phyloP scores from a whole-genome alignment of 768 basidiomycete species.

The Mycena sanguinolenta region DNA sequence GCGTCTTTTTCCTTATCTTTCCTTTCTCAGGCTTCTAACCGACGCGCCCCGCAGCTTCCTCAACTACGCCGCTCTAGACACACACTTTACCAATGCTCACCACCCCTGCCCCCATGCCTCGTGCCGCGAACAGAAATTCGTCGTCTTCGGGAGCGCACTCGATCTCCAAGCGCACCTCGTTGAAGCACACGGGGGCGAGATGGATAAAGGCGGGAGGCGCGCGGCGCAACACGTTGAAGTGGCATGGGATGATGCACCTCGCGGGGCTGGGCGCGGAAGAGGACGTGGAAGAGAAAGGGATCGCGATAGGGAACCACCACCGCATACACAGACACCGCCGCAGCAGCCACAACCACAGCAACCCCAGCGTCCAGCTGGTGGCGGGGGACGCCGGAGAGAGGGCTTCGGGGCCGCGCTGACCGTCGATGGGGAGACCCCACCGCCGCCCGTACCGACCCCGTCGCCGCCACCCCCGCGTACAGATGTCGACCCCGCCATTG shows the following conservation, averaged over 20 bases:
- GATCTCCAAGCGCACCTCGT: conserved; percentile 95
- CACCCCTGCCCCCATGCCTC: conserved; percentile 79
- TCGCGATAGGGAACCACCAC: conserved; percentile 42
- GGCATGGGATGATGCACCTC: conserved; percentile 73
- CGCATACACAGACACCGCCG: conserved; percentile 42
- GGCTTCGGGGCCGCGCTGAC: conserved; percentile 76
- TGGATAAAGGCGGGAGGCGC: conserved; percentile 77
- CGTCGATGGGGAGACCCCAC: conserved; percentile 45
- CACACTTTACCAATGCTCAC: conserved; percentile 82
- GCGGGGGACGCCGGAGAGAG: conserved; percentile 64
- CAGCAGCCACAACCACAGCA: conserved; percentile 27
- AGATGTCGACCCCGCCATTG: conserved; percentile 66
- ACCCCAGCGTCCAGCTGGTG: conserved; percentile 42
- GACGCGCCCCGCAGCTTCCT: conserved; percentile 66
- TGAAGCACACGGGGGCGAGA: conserved; percentile 81
- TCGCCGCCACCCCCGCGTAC: conserved; percentile 56
- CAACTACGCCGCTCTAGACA: conserved; percentile 83
- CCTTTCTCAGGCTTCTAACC: neutral
- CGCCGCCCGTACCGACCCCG: conserved; percentile 46
- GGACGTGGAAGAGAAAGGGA: conserved; percentile 65
- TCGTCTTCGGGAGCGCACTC: conserved; percentile 89
- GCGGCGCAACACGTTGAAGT: conserved; percentile 80
- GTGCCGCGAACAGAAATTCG: conserved; percentile 92
- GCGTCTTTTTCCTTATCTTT: conserved; percentile 48
- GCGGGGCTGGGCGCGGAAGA: conserved; percentile 52